These are phyloP conservation scores for Pseudogymnoascus sp. DNA, from an alignment of 2,329 filamentous ascomycete species.

Conservation along the genomic window DNA sequence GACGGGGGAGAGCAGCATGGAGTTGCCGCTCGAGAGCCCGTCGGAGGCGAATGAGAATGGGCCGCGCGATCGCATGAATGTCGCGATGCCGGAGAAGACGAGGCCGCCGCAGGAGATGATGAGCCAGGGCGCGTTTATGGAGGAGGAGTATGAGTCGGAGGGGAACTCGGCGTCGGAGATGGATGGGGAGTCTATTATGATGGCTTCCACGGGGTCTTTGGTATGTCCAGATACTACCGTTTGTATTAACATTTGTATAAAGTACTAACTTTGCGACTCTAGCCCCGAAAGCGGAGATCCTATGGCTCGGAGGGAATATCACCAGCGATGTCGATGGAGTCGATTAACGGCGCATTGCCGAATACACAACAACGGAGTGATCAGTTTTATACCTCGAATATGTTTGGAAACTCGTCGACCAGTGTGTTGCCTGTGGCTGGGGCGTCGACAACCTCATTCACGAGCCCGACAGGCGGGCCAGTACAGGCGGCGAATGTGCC, in stretches of 20 bases:
- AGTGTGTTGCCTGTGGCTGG: constrained; percentile 23
- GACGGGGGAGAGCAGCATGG: constrained; percentile 90
- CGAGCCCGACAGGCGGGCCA: constrained; percentile 34
- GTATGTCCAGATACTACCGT: constrained; percentile 39
- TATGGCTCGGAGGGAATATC: constrained; percentile 58
- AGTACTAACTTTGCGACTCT: constrained; percentile 14
- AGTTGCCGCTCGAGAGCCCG: constrained; percentile 87
- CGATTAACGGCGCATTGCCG: constrained; percentile 64
- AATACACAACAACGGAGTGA: constrained; percentile 51
- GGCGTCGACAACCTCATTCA: constrained; percentile 46
- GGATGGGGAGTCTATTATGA: constrained; percentile 67
- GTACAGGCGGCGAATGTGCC: constrained; percentile 49
- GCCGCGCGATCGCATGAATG: constrained; percentile 80
- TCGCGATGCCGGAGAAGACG: constrained; percentile 81
- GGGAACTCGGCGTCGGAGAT: constrained; percentile 74
- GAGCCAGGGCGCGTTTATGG: constrained; percentile 67
- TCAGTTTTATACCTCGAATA: constrained; percentile 41
- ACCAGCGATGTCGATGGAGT: constrained; percentile 85
- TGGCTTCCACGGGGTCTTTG: constrained; percentile 59
- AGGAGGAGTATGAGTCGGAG: constrained; percentile 84
- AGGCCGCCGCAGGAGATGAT: constrained; percentile 86
- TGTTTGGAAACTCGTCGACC: constrained; percentile 48
- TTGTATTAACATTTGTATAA: constrained; percentile 6
- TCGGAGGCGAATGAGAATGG: constrained; percentile 72
- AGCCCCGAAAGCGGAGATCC: constrained; percentile 58